Conservation (phyloP, 768 basidiomycete species). For the Russula dissimulans region DNA sequence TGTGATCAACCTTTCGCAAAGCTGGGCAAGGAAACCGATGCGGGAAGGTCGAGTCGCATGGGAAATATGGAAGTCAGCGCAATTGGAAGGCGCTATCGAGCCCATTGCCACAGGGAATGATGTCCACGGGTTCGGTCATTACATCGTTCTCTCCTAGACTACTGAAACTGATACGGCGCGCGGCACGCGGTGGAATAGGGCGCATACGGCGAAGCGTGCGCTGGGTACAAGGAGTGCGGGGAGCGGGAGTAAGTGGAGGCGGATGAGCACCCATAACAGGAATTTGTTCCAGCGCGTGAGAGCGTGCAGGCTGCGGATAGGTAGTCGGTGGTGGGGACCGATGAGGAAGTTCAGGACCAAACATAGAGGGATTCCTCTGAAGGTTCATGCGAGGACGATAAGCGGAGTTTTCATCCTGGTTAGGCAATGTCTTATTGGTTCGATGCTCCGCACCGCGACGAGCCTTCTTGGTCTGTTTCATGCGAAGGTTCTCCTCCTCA, state of each 20-base stretch:
- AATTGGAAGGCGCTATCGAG: constrained; percentile 71
- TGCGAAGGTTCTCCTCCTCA: constrained; percentile 16
- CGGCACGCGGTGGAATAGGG: constrained; percentile 15
- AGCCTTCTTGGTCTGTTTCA: constrained; percentile 15
- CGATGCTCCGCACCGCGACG: constrained; percentile 10
- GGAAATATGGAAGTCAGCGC: constrained; percentile 27
- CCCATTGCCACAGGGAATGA: constrained; percentile 27
- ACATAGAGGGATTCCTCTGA: constrained; percentile 16
- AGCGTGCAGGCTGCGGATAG: neutral
- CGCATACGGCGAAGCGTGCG: constrained; percentile 18
- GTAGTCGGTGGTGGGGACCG: neutral
- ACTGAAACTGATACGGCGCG: constrained; percentile 19
- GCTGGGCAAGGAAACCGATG: neutral
- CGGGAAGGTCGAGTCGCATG: neutral
- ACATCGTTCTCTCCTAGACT: constrained; percentile 8
- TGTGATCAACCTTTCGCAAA: neutral
- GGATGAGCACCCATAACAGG: constrained; percentile 31
- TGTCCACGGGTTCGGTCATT: constrained; percentile 17
- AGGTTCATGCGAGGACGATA: constrained; percentile 10
- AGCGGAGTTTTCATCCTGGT: neutral
- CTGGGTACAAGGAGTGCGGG: constrained; percentile 51
- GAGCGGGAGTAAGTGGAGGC: constrained; percentile 47
- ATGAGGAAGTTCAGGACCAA: constrained; percentile 19
- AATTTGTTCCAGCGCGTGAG: constrained; percentile 22
- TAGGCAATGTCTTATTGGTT: neutral